Evolutionary conservation across 202 grass and related monocot genomes (phyloP).

Genomic region (Schoenoplectus triqueter): DNA sequence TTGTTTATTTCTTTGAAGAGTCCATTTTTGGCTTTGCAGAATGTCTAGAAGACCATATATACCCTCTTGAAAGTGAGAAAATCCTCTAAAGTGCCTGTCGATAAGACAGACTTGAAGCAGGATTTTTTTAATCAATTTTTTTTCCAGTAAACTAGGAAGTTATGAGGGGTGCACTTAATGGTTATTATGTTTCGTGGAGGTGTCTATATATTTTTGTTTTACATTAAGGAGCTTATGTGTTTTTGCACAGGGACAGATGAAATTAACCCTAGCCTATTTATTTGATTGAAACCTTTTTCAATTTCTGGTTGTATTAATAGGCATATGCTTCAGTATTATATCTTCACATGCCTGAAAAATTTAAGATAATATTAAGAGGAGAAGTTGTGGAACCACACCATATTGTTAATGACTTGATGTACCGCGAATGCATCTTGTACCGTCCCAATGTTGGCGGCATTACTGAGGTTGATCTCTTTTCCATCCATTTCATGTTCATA

Average conservation of each 20-base stretch:
- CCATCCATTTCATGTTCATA: background rate
- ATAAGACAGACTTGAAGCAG: background rate
- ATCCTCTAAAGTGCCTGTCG: background rate
- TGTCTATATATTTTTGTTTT: background rate
- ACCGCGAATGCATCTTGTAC: constrained; percentile 92
- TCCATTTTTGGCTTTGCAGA: background rate
- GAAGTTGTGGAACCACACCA: constrained; percentile 68
- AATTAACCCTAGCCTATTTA: background rate
- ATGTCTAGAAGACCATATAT: constrained; percentile 13
- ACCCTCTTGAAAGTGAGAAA: background rate
- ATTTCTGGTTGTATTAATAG: constrained; percentile 47
- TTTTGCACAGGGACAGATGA: constrained; percentile 1
- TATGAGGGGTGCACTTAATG: background rate
- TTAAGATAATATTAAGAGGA: constrained; percentile 77
- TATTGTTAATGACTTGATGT: constrained; percentile 84
- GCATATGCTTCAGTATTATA: constrained; percentile 94
- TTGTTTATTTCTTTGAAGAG: too few species aligned
- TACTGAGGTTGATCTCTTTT: constrained; percentile 61
- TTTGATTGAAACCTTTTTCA: constrained; percentile 14
- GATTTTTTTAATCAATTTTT: constrained; percentile 2
- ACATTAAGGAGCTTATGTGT: background rate
- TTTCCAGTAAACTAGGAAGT: constrained; percentile 20
- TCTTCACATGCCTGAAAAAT: constrained; percentile 75
- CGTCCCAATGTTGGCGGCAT: constrained; percentile 69
- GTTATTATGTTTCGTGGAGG: constrained; percentile 37